Evolutionary conservation across 2,329 filamentous ascomycete genomes (phyloP), one percentile per base, ranked within the genome.

Genomic region (Corniculantispora saksenae): DNA sequence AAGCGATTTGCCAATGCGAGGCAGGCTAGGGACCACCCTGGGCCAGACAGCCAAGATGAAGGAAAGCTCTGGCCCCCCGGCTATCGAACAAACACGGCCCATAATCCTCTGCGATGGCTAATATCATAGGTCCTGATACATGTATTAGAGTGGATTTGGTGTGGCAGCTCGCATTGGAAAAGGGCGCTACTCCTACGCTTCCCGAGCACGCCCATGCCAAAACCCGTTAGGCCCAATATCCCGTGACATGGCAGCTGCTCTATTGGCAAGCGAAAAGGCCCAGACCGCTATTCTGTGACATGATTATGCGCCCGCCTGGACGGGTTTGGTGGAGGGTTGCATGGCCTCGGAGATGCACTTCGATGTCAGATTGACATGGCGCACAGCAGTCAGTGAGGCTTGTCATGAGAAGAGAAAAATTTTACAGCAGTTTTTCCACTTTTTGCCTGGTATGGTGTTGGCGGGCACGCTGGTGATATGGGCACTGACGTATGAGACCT

Each of bases 201-300:
- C n/a, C 29, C 57, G 12, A 27, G 7, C 9, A 51, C 13, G 21
- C 35, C 48, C 23, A 32, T 47, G 48, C 59, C 38, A n/a, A 53
- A 61, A 53, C 13, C 50, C 50, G 50, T 62, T 55, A 32, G 59
- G 54, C 3, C 48, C 32, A 32, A 54, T 27, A 23, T 40, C 59
- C 59, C 59, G 59, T 62, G 50, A 55, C 50, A 35, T 54, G 50
- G 35, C 50, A 60, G n/a, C 43, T 25, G 57, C 23, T 51, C 29
- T 47, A 32, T 29, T 53, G 47, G 45, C 57, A 51, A 21, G 19
- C 27, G n/a, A 48, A 38, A 25, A 54, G 55, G 59, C 59, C 35
- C 38, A 62, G 59, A 62, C 59, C 59, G 59, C 59, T 27, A 54
- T 62, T 62, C 59, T 55, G 48, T 32, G 59, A 55, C 59, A 53